Base-by-base conservation (phyloP, 2,329 filamentous ascomycete species). In the Cyclaneusma minus region DNA sequence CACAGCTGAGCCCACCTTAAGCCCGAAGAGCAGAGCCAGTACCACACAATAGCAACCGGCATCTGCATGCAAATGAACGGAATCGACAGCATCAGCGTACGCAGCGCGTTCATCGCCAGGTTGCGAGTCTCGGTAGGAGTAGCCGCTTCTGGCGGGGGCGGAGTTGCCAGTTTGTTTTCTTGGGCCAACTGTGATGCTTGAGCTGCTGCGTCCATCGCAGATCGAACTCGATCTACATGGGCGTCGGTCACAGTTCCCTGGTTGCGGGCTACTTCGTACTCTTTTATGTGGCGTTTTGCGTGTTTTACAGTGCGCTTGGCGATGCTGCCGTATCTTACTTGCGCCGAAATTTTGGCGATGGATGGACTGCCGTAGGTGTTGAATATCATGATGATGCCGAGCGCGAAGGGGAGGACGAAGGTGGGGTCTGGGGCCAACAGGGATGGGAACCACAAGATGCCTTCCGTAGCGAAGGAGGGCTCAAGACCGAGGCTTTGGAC, bases 381-480 rank as follows among this genome's bases (percentile, higher is more conserved):
- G 6, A 54, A 34, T 10, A 68, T 43, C 30, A 69, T 59, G 4
- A 57, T 49, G 1, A 45, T 51, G 1, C 57, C 59, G 13, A 68
- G 49, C 3, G 59, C 30, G 21, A 58, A 50, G 0, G 66, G 64
- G 2, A 72, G 49, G 3, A 53, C 35, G 3, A 58, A 47, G 3
- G 55, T 56, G 0, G 65, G 54, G 36, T 75, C 69, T 6, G 62
- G 48, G 0, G 54, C 39, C 4, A 65, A 48, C 9, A 76, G 55
- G 40, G 74, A 55, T 1, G 59, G 55, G 29, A 72, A 71, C 68
- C 68, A 76, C 2, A 69, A 49, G 3, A 60, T 55, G n/a, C 68
- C 68, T 47, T 71, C 68, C 6, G 43, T 55, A 4, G 58, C 54
- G 10, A 75, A 47, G 4, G 57, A 54, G 3, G 58, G 56, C 35